phyloP scores from a whole-genome alignment of 2,329 filamentous ascomycete genomes.

The Rhynchosporium secalis region DNA sequence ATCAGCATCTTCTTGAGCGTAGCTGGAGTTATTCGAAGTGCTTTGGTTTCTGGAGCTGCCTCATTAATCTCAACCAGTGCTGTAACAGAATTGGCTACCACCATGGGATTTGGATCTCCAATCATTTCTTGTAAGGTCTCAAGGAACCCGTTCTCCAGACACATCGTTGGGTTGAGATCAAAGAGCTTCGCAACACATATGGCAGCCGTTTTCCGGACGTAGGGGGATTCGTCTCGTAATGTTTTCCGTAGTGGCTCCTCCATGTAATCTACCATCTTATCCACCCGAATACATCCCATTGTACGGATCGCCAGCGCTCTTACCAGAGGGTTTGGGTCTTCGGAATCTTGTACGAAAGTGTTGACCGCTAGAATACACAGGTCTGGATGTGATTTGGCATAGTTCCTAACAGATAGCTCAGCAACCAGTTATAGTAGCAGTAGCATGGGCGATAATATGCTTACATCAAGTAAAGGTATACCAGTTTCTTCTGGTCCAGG shows the following conservation, averaged over 20 bases:
- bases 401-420: slow-evolving; percentile 68
- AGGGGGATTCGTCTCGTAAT: slow-evolving; percentile 93
- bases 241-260: slow-evolving; percentile 96
- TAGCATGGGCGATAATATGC: slow-evolving; percentile 10
- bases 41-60: slow-evolving; percentile 84
- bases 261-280: slow-evolving; percentile 99
- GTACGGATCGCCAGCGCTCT: slow-evolving; percentile 93
- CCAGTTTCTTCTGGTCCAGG: slow-evolving; percentile 98
- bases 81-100: slow-evolving; percentile 95
- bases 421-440: slow-evolving; percentile 6
- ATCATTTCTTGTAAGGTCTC: slow-evolving; percentile 94
- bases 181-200: slow-evolving; percentile 98
- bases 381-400: slow-evolving; percentile 97
- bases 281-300: slow-evolving; percentile 97
- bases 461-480: slow-evolving; percentile 96
- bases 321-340: slow-evolving; percentile 96
- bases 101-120: slow-evolving; percentile 97
- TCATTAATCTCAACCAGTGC: slow-evolving; percentile 90
- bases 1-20: slow-evolving; percentile 94
- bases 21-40: slow-evolving; percentile 76
- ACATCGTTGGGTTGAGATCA: slow-evolving; percentile 88
- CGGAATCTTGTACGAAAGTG: slow-evolving; percentile 97
- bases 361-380: slow-evolving; percentile 98
- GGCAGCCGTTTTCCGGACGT: slow-evolving; percentile 96
- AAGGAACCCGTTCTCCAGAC: slow-evolving; percentile 94